Percentiles rank a stretch among this genome's conserved stretches.
Evolutionary conservation across 257 asterid species (phyloP).

Genomic region (Capsicum chinense): DNA sequence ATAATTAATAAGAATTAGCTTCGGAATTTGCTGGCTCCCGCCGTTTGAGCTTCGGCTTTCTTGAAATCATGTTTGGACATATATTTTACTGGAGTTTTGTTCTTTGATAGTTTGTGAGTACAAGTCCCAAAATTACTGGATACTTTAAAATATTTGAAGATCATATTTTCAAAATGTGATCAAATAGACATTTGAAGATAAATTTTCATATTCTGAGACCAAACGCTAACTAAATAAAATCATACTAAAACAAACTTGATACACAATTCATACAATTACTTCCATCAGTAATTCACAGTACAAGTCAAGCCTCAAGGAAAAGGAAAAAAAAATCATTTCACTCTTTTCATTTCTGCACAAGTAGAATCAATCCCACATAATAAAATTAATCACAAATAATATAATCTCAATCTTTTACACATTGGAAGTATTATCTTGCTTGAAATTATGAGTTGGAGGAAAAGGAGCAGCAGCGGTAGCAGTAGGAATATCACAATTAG

Average conservation of each 20-base stretch:
- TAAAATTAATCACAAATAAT: not conserved
- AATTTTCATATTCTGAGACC: too few relatives aligned
- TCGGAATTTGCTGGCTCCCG: too few relatives aligned
- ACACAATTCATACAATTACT: not conserved
- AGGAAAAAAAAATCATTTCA: not conserved
- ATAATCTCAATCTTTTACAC: slow-evolving; percentile 33
- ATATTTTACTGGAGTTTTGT: too few relatives aligned
- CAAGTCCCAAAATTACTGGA: too few relatives aligned
- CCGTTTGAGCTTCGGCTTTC: too few relatives aligned
- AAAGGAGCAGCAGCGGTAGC: slow-evolving; percentile 28
- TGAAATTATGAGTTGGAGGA: slow-evolving; percentile 35
- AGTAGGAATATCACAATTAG: slow-evolving; percentile 25
- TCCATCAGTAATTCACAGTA: not conserved
- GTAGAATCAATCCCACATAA: not conserved
- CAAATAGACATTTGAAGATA: too few relatives aligned
- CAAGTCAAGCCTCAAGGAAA: not conserved
- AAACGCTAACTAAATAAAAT: too few relatives aligned
- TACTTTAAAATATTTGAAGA: too few relatives aligned
- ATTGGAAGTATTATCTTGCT: slow-evolving; percentile 47
- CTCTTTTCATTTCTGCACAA: not conserved
- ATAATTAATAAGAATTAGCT: too few relatives aligned
- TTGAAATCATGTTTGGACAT: too few relatives aligned
- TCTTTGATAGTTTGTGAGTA: too few relatives aligned
- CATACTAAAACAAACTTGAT: not conserved
- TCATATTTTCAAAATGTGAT: too few relatives aligned